These are phyloP conservation scores for Colletotrichum navitas DNA, from an alignment of 2,329 filamentous ascomycete genomes.

Conservation along the genomic window DNA sequence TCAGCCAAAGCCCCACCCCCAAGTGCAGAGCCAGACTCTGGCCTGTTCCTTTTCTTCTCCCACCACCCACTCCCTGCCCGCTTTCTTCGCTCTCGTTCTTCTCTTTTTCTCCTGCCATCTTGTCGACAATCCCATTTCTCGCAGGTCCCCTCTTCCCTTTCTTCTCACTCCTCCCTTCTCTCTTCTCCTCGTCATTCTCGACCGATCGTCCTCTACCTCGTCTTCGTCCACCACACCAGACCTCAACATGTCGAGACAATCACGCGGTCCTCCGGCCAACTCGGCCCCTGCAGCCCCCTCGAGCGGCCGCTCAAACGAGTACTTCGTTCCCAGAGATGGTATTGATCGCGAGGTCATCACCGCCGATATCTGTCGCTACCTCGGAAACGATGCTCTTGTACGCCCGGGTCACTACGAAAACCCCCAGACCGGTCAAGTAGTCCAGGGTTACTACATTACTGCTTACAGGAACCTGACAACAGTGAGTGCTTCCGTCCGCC, in stretches of 20 bases:
- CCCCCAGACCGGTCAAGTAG: conserved; percentile 68
- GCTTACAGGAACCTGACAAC: conserved; percentile 84
- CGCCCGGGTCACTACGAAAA: conserved; percentile 80
- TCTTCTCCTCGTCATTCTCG: conserved; percentile 43
- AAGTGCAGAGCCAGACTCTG: conserved; percentile 40
- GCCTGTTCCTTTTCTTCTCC: conserved; percentile 48
- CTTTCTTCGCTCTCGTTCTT: conserved; percentile 47
- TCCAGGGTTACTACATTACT: conserved; percentile 81
- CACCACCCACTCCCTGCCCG: conserved; percentile 47
- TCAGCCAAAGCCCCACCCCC: conserved; percentile 32
- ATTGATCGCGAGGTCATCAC: conserved; percentile 89
- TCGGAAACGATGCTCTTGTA: conserved; percentile 85
- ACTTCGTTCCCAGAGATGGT: conserved; percentile 83
- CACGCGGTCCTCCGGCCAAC: conserved; percentile 51
- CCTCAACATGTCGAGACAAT: conserved; percentile 56
- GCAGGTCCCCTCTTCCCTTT: conserved; percentile 44
- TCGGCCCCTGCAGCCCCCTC: conserved; percentile 53
- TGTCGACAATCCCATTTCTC: conserved; percentile 47
- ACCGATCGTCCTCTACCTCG: conserved; percentile 33
- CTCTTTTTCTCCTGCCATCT: conserved; percentile 48
- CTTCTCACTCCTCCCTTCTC: conserved; percentile 44
- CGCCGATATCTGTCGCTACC: conserved; percentile 85
- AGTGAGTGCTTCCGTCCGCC: conserved; percentile 62
- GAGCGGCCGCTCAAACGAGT: conserved; percentile 75
- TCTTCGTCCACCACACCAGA: conserved; percentile 38